A percentile compares a stretch with the other conserved stretches of the same genome.
Evolutionary conservation across 2,329 filamentous ascomycete species (phyloP).

Genomic region (Exophiala sp.): DNA sequence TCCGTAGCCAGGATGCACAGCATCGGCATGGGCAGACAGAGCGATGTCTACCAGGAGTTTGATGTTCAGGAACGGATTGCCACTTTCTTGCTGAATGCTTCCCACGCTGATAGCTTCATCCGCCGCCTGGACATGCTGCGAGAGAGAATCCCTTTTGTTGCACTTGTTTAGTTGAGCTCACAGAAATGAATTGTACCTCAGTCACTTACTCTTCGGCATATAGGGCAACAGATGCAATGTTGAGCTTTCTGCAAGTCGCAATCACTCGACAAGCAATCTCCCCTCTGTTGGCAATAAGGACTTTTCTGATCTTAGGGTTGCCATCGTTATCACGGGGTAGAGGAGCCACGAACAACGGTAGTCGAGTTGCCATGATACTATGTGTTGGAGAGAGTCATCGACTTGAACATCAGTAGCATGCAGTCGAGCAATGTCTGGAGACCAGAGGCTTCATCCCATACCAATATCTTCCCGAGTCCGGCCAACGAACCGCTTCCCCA

Average conservation of each 20-base stretch:
- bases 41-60: conserved; percentile 31
- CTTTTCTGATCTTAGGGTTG: conserved; percentile 12
- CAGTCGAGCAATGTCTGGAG: not conserved
- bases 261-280: conserved; percentile 33
- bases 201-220: conserved; percentile 26
- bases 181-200: not conserved
- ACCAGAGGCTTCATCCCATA: too few species aligned
- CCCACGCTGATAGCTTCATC: conserved; percentile 33
- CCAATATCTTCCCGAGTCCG: too few species aligned
- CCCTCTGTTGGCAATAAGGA: conserved; percentile 31
- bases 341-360: not conserved
- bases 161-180: not conserved
- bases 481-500: not conserved
- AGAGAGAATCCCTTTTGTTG: conserved; percentile 26
- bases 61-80: conserved; percentile 33
- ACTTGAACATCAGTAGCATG: not conserved
- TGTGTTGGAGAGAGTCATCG: not conserved
- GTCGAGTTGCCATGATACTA: not conserved
- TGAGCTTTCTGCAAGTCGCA: conserved; percentile 28
- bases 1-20: conserved; percentile 35
- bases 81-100: conserved; percentile 20
- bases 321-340: not conserved
- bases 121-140: conserved; percentile 32
- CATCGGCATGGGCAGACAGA: conserved; percentile 27
- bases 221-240: conserved; percentile 26